Evolutionary conservation across 2,329 filamentous ascomycete species (phyloP).

Genomic region (Penicillium vulpinum): DNA sequence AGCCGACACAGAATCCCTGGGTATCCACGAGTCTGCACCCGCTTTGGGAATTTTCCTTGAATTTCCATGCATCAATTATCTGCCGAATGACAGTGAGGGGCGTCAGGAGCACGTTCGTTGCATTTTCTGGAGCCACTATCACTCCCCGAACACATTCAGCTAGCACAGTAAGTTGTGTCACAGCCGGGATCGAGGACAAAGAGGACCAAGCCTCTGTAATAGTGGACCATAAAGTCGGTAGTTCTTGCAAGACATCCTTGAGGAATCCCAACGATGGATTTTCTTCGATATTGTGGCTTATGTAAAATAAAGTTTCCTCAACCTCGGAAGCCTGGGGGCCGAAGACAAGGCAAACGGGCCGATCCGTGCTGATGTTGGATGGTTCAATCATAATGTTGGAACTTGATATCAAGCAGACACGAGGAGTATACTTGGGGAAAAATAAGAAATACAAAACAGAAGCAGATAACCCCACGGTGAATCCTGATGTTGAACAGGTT

Average conservation of each 20-base stretch:
- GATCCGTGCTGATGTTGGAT: neutral
- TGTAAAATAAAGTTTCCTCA: neutral
- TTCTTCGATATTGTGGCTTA: neutral
- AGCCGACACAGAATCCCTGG: constrained; percentile 1
- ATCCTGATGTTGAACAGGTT: neutral
- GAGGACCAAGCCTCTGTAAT: neutral
- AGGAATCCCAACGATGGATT: neutral
- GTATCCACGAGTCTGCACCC: neutral
- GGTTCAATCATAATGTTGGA: neutral
- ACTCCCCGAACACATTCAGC: neutral
- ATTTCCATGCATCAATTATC: neutral
- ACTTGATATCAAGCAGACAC: too few relatives aligned
- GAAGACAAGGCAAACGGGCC: neutral
- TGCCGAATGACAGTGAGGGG: neutral
- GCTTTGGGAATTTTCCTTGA: neutral
- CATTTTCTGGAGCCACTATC: neutral
- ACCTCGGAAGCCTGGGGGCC: neutral
- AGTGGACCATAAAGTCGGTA: neutral
- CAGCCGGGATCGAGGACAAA: neutral
- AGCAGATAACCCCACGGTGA: too few relatives aligned
- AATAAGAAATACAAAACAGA: too few relatives aligned
- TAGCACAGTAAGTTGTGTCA: neutral
- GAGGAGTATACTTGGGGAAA: too few relatives aligned
- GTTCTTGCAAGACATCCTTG: neutral
- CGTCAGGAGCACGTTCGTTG: neutral